Evolutionary conservation across 352 stramenopile genomes (phyloP).

Genomic region (Thalassiosira mediterranea): DNA sequence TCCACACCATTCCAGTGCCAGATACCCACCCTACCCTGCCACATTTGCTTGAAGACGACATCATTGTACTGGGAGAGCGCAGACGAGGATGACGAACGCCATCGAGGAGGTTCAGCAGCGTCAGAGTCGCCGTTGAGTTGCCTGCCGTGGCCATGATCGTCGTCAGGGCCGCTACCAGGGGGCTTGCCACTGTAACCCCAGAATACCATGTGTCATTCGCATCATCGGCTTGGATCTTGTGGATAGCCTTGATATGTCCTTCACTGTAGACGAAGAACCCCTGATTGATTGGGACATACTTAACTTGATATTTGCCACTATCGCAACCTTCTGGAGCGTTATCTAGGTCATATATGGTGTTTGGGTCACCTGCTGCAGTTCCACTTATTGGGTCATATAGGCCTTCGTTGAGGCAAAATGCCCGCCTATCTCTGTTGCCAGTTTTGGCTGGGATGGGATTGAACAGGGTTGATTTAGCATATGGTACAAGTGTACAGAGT

Average conservation of each 20-base stretch:
- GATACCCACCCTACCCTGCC: conserved; percentile 1
- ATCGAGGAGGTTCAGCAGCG: conserved; percentile 10
- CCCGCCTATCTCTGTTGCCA: conserved; percentile 5
- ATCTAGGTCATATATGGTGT: not conserved
- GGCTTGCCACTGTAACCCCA: conserved; percentile 23
- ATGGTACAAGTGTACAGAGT: too few relatives aligned
- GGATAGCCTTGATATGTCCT: not conserved
- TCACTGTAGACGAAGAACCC: conserved; percentile 7
- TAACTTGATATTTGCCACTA: not conserved
- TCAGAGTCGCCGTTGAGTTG: conserved; percentile 21
- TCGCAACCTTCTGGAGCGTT: conserved; percentile 2
- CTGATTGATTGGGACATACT: conserved; percentile 16
- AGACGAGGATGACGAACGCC: conserved; percentile 4
- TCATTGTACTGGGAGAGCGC: conserved; percentile 4
- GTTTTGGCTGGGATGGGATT: too few relatives aligned
- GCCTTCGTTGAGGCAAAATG: conserved; percentile 1
- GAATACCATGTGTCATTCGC: conserved; percentile 9
- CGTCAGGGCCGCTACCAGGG: not conserved
- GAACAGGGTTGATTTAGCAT: too few relatives aligned
- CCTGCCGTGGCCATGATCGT: too few relatives aligned
- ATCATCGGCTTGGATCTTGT: not conserved
- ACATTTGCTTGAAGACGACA: conserved; percentile 10
- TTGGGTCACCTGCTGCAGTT: too few relatives aligned
- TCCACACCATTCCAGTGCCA: conserved; percentile 4
- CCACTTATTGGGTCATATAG: too few relatives aligned